Percentiles rank a stretch among this genome's conserved stretches.
phyloP scores from a whole-genome alignment of 2,329 filamentous ascomycete species.

The Apiospora sp. region DNA sequence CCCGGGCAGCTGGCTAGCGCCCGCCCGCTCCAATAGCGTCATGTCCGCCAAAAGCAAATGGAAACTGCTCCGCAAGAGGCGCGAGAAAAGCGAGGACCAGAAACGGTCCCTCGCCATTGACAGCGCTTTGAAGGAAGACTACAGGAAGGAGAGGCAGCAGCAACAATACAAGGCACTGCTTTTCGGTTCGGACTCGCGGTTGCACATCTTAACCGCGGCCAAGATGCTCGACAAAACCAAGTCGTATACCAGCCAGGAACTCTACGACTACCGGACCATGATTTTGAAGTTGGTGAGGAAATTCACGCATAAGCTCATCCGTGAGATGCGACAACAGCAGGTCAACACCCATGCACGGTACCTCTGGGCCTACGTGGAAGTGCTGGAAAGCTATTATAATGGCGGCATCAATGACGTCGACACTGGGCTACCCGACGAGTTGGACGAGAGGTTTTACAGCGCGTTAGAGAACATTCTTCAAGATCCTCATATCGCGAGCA shows the following conservation, averaged over 20 bases:
- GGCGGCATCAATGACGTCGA: background rate
- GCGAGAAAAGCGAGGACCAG: slow-evolving; percentile 14
- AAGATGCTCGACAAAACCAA: slow-evolving; percentile 18
- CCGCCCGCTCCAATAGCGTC: slow-evolving; percentile 11
- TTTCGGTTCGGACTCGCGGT: slow-evolving; percentile 25
- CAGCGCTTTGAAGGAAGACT: slow-evolving; percentile 19
- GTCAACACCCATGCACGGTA: slow-evolving; percentile 21
- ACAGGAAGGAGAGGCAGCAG: slow-evolving; percentile 22
- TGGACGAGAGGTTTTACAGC: slow-evolving; percentile 23
- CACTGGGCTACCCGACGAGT: slow-evolving; percentile 16
- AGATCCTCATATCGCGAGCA: slow-evolving; percentile 21
- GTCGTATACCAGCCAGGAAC: slow-evolving; percentile 14
- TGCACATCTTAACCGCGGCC: slow-evolving; percentile 23
- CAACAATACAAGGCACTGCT: slow-evolving; percentile 24
- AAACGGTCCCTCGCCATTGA: slow-evolving; percentile 25
- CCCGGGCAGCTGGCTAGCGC: slow-evolving; percentile 6
- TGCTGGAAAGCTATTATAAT: slow-evolving; percentile 21
- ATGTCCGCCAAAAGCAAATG: slow-evolving; percentile 14
- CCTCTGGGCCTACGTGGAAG: slow-evolving; percentile 25
- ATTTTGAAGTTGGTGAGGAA: slow-evolving; percentile 22
- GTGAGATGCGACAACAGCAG: slow-evolving; percentile 21
- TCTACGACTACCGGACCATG: slow-evolving; percentile 15
- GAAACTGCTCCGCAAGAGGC: slow-evolving; percentile 6
- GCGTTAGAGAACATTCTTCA: slow-evolving; percentile 19
- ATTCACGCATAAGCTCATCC: slow-evolving; percentile 14